Conservation (phyloP, 306 rosid genomes). For the Vachellia collinsii region DNA sequence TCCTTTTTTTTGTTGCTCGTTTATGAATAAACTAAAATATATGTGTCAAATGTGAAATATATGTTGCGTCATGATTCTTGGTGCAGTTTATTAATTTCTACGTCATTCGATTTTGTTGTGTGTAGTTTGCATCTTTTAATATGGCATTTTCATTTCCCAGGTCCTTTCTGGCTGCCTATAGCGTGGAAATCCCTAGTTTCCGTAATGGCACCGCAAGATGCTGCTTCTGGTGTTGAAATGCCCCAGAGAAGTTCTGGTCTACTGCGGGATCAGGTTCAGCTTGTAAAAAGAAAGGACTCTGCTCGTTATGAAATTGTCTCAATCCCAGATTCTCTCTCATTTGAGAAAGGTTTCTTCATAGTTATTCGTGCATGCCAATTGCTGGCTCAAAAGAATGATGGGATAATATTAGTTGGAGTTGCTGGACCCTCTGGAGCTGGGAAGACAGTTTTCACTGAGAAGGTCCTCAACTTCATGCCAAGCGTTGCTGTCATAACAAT, state of each 20-base stretch:
- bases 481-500: slow-evolving; percentile 91
- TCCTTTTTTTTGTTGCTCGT: not conserved
- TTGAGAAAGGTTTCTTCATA: slow-evolving; percentile 98
- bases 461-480: slow-evolving; percentile 86
- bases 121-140: slow-evolving; percentile 18
- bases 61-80: slow-evolving; percentile 27
- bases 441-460: slow-evolving; percentile 94
- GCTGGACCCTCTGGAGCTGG: slow-evolving; percentile 99
- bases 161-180: slow-evolving; percentile 37
- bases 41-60: slow-evolving; percentile 25
- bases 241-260: slow-evolving; percentile 76
- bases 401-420: slow-evolving; percentile 86
- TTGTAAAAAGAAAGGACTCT: slow-evolving; percentile 71
- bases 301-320: slow-evolving; percentile 84
- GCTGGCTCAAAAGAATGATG: slow-evolving; percentile 91
- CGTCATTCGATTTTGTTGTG: not conserved
- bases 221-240: slow-evolving; percentile 63
- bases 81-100: slow-evolving; percentile 3
- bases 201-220: slow-evolving; percentile 75
- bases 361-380: slow-evolving; percentile 93
- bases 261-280: slow-evolving; percentile 86
- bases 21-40: not conserved
- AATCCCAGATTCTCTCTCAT: slow-evolving; percentile 74
- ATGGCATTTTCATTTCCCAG: slow-evolving; percentile 30
- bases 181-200: slow-evolving; percentile 32